Percentiles rank a stretch among this genome's conserved stretches.
Evolutionary conservation across 225 moss, liverwort and hornwort species (phyloP).

Genomic region (Rhytidiadelphus loreus): DNA sequence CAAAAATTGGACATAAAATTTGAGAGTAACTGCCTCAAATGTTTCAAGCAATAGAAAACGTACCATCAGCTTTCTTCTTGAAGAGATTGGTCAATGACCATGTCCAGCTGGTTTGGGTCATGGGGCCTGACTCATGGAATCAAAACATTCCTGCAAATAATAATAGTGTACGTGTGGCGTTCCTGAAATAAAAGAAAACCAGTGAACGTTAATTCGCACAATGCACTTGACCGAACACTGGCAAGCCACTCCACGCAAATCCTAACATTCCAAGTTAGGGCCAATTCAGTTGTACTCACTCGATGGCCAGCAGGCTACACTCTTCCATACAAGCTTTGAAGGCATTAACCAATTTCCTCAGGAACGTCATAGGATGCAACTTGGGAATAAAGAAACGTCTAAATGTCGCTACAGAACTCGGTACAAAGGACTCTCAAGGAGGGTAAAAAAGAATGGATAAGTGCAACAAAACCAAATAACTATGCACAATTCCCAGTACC

Average conservation of each 20-base stretch:
- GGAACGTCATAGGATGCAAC: neutral
- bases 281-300: neutral
- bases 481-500: neutral
- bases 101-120: rapidly evolving
- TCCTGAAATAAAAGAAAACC: neutral
- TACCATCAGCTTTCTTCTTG: neutral
- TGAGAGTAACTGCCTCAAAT: neutral
- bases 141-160: neutral
- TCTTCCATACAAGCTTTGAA: neutral
- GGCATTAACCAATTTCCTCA: neutral
- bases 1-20: too few relatives aligned
- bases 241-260: neutral
- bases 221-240: neutral
- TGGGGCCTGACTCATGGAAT: neutral
- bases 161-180: neutral
- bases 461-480: neutral
- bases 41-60: too few relatives aligned
- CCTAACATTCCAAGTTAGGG: neutral
- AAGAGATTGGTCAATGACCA: neutral
- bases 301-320: neutral
- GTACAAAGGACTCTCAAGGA: neutral
- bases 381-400: neutral
- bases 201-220: neutral
- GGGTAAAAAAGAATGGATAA: neutral
- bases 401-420: neutral